phyloP scores from a whole-genome alignment of 2,329 filamentous ascomycete species.

The Oidium heveae region DNA sequence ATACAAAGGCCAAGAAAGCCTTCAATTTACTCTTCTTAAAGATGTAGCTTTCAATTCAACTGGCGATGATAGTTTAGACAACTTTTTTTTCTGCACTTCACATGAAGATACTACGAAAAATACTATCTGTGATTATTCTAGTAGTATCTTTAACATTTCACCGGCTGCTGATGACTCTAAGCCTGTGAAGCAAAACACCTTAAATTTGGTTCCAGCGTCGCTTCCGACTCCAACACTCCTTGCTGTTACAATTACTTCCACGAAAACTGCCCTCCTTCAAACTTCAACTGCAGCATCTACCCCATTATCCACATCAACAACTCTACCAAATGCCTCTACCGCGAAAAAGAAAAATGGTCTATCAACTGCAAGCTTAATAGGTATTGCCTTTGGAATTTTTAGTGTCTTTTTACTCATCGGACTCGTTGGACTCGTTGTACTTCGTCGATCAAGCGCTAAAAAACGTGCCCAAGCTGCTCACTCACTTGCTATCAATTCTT shows the following conservation, averaged over 20 bases:
- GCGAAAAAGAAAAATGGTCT: slow-evolving; percentile 1
- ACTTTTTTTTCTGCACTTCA: slow-evolving; percentile 1
- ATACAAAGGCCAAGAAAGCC: not conserved
- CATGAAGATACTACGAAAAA: not conserved
- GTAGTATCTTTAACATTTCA: slow-evolving; percentile 1
- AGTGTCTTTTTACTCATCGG: slow-evolving; percentile 5
- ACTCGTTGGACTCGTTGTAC: slow-evolving; percentile 5
- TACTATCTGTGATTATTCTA: slow-evolving; percentile 1
- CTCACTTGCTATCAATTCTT: slow-evolving; percentile 5
- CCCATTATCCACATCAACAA: not conserved
- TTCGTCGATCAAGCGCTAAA: slow-evolving; percentile 2
- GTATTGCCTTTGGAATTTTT: slow-evolving; percentile 7
- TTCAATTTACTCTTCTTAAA: not conserved
- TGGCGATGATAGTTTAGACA: not conserved
- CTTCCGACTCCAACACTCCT: not conserved
- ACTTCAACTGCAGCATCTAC: not conserved
- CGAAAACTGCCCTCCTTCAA: not conserved
- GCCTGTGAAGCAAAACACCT: not conserved
- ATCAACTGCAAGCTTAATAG: slow-evolving; percentile 6
- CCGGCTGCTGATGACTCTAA: not conserved
- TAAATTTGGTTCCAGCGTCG: not conserved
- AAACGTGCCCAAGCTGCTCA: slow-evolving; percentile 3
- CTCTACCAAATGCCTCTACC: not conserved
- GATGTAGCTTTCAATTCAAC: not conserved
- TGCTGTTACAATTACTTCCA: not conserved